These are phyloP conservation scores for Mycena indigotica DNA, from an alignment of 768 basidiomycete species.

Conservation along the genomic window DNA sequence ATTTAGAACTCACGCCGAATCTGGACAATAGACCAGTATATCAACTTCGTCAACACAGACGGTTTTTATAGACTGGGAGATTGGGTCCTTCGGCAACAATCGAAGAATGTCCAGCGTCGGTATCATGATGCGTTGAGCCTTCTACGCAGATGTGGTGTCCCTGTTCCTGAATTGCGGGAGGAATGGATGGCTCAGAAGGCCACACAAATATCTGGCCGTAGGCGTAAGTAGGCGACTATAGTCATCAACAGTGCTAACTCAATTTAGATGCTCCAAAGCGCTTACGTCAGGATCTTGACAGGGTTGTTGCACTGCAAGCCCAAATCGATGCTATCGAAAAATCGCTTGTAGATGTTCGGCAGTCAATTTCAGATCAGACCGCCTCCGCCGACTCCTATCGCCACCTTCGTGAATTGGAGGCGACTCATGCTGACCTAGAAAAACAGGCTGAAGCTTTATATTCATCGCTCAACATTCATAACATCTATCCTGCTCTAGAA, in stretches of 20 bases:
- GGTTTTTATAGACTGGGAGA: slow-evolving; percentile 32
- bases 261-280: no score
- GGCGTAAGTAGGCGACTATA: slow-evolving; percentile 27
- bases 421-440: slow-evolving; percentile 23
- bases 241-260: background rate
- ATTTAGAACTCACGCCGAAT: no score
- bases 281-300: slow-evolving; percentile 37
- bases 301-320: slow-evolving; percentile 33
- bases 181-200: slow-evolving; percentile 38
- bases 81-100: slow-evolving; percentile 32
- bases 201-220: slow-evolving; percentile 31
- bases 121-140: slow-evolving; percentile 9
- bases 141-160: slow-evolving; percentile 23
- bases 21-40: no score
- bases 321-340: slow-evolving; percentile 28
- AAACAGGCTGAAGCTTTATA: slow-evolving; percentile 35
- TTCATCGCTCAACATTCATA: slow-evolving; percentile 35
- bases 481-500: slow-evolving; percentile 36
- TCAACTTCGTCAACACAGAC: slow-evolving; percentile 26
- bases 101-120: slow-evolving; percentile 19
- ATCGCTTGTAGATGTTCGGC: slow-evolving; percentile 19
- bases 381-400: slow-evolving; percentile 6
- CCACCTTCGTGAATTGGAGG: slow-evolving; percentile 24
- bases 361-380: slow-evolving; percentile 10
- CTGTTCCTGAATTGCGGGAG: slow-evolving; percentile 22